phyloP scores from a whole-genome alignment of 148 eudicot species.

The Silene conica region DNA sequence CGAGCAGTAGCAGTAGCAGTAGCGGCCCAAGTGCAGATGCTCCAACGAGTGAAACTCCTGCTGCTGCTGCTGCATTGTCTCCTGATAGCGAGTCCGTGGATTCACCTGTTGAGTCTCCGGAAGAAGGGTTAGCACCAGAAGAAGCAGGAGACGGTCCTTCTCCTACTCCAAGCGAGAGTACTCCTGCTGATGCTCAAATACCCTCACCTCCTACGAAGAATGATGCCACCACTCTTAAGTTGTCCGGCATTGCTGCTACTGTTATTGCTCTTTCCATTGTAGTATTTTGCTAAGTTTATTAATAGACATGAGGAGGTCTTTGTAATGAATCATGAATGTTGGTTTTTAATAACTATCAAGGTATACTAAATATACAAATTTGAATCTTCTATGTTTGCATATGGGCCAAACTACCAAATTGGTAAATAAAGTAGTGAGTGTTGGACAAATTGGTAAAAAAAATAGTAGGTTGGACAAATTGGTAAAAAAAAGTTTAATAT shows the following conservation, averaged over 20 bases:
- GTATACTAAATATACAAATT: neutral
- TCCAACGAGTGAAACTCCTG: neutral
- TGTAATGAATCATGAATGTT: neutral
- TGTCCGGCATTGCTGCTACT: neutral
- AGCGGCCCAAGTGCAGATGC: neutral
- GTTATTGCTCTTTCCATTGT: neutral
- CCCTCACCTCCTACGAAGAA: constrained; percentile 5
- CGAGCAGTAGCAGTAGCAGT: too few relatives aligned
- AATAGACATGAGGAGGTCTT: neutral
- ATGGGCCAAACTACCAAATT: too few relatives aligned
- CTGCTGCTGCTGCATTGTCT: neutral
- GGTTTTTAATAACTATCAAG: neutral
- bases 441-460: too few relatives aligned
- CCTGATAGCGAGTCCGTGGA: neutral
- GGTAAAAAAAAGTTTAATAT: too few relatives aligned
- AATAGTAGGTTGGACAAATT: too few relatives aligned
- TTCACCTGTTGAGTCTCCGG: constrained; percentile 8
- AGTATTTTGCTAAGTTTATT: constrained; percentile 1
- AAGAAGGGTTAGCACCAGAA: neutral
- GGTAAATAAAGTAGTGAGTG: too few relatives aligned
- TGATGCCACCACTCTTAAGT: neutral
- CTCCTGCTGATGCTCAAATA: constrained; percentile 11
- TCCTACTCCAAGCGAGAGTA: neutral
- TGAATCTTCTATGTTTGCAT: neutral
- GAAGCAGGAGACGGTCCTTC: constrained; percentile 7